Percentiles rank a stretch among this genome's conserved stretches.
Evolutionary conservation across 371 early-diverging fungal genomes (phyloP).

Genomic region (Syncephalastrum sp.): DNA sequence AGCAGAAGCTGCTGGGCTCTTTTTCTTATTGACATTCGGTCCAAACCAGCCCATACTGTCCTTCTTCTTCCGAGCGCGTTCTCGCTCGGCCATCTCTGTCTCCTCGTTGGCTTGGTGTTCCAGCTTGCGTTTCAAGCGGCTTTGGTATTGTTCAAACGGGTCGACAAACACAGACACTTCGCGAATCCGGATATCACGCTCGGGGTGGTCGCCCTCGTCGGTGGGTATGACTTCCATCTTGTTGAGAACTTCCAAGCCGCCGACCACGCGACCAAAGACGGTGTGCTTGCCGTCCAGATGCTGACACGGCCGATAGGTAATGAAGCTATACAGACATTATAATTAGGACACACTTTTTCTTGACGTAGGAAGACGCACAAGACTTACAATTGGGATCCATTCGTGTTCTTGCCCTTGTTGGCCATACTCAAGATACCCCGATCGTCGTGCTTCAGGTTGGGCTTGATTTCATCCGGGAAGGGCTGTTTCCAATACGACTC

Average conservation of each 20-base stretch:
- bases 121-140: slow-evolving; percentile 53
- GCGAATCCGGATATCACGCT: slow-evolving; percentile 68
- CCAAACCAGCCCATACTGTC: slow-evolving; percentile 75
- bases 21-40: slow-evolving; percentile 45
- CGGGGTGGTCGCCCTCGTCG: slow-evolving; percentile 72
- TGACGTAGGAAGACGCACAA: background rate
- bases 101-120: slow-evolving; percentile 44
- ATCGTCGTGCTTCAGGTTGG: slow-evolving; percentile 70
- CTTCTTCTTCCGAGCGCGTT: slow-evolving; percentile 43
- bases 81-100: slow-evolving; percentile 42
- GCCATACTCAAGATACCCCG: slow-evolving; percentile 87
- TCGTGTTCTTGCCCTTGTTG: slow-evolving; percentile 85
- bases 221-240: slow-evolving; percentile 78
- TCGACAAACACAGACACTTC: slow-evolving; percentile 79
- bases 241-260: slow-evolving; percentile 79
- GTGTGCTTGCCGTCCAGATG: slow-evolving; percentile 94
- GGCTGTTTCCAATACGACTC: slow-evolving; percentile 77
- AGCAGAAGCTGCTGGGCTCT: slow-evolving; percentile 9
- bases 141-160: slow-evolving; percentile 79
- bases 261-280: slow-evolving; percentile 85
- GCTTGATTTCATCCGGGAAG: slow-evolving; percentile 83
- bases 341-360: background rate
- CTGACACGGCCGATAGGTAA: slow-evolving; percentile 75
- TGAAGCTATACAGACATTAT: slow-evolving; percentile 57
- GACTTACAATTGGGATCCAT: slow-evolving; percentile 87